These are phyloP conservation scores for Aspergillus sp. DNA, from an alignment of 2,329 filamentous ascomycete genomes.

Conservation along the genomic window DNA sequence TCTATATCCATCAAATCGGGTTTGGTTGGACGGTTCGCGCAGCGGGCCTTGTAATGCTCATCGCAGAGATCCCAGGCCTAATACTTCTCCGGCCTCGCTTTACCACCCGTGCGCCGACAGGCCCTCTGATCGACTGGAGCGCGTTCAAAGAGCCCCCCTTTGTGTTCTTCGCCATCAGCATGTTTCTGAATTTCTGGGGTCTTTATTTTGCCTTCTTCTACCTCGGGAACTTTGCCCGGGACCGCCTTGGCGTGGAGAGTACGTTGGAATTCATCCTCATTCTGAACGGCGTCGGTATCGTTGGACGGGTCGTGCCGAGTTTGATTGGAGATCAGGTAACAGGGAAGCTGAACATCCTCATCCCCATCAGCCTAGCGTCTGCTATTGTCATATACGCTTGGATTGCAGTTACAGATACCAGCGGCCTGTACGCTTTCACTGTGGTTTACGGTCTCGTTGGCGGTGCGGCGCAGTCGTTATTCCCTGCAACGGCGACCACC, in stretches of 20 bases:
- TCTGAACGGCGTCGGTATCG: conserved; percentile 53
- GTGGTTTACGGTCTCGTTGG: conserved; percentile 23
- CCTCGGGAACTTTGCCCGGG: conserved; percentile 51
- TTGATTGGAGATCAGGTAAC: conserved; percentile 54
- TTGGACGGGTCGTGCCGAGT: conserved; percentile 52
- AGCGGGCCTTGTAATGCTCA: conserved; percentile 18
- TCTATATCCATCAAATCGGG: conserved; percentile 38
- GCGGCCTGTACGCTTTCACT: conserved; percentile 45
- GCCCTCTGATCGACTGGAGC: conserved; percentile 55
- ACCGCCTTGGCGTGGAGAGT: conserved; percentile 45
- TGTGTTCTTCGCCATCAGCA: conserved; percentile 47
- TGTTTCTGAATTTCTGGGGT: conserved; percentile 50
- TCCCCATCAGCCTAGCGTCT: conserved; percentile 50
- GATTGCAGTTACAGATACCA: conserved; percentile 48
- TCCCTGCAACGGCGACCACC: too few species aligned
- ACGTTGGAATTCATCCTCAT: conserved; percentile 58
- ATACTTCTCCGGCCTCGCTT: neutral
- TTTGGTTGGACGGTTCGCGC: conserved; percentile 37
- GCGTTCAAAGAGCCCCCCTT: conserved; percentile 61
- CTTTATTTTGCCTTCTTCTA: conserved; percentile 63
- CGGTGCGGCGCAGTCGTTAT: too few species aligned
- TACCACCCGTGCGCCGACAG: conserved; percentile 39
- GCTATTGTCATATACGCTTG: conserved; percentile 56
- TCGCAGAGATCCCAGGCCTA: conserved; percentile 42
- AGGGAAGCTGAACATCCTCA: conserved; percentile 57